These are phyloP conservation scores for Lachnellula arida DNA, from an alignment of 2,329 filamentous ascomycete genomes.

Conservation along the genomic window DNA sequence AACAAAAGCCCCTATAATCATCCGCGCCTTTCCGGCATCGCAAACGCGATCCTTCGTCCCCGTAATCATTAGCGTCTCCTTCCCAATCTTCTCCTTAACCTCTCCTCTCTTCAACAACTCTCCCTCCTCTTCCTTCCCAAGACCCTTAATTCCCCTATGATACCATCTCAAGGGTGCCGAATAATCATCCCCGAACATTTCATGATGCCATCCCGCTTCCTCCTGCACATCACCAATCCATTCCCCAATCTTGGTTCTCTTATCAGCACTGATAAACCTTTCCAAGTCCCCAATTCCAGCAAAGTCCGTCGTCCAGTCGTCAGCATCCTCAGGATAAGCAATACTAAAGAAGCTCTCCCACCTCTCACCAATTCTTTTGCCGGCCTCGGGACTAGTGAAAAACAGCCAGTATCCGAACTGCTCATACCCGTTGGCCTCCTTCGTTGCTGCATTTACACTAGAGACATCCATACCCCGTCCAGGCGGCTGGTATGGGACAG, in stretches of 20 bases:
- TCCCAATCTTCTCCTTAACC: conserved; percentile 8
- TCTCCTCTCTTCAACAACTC: conserved; percentile 7
- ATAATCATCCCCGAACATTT: conserved; percentile 12
- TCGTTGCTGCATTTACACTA: conserved; percentile 11
- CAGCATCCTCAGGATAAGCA: conserved; percentile 3
- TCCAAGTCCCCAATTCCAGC: conserved; percentile 7
- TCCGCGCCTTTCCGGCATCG: conserved; percentile 3
- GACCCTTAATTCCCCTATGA: conserved; percentile 8
- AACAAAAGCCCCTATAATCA: conserved; percentile 5
- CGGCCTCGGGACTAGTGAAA: conserved; percentile 10
- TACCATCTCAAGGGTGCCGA: conserved; percentile 14
- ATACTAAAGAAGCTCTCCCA: conserved; percentile 18
- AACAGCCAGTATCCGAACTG: conserved; percentile 19
- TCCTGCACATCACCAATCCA: conserved; percentile 1
- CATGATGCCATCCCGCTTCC: conserved; percentile 9
- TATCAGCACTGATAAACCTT: not conserved
- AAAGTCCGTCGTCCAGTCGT: conserved; percentile 7
- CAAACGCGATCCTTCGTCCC: conserved; percentile 15
- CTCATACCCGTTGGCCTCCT: conserved; percentile 14
- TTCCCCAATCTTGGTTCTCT: not conserved
- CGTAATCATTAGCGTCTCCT: conserved; percentile 16
- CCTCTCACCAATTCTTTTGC: conserved; percentile 14
- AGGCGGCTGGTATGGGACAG: not conserved
- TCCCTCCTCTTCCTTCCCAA: conserved; percentile 14
- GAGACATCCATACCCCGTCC: conserved; percentile 4